Conservation (phyloP, 2,329 filamentous ascomycete species). For the Lizonia empirigonia region DNA sequence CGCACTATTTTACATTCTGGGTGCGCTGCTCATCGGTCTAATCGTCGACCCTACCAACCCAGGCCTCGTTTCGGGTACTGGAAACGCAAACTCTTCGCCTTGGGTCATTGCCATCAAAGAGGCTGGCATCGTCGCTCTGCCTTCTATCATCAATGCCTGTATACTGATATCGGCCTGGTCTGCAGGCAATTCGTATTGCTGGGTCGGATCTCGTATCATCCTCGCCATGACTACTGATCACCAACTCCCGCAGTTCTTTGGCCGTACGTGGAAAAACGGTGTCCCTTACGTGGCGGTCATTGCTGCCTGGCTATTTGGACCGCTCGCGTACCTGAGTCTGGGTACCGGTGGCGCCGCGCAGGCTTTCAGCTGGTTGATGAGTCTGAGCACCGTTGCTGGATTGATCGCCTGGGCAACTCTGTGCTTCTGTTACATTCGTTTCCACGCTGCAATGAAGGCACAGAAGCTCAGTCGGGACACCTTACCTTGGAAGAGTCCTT, state of each 20-base stretch:
- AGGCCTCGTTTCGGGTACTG: conserved; percentile 37
- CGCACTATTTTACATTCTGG: conserved; percentile 51
- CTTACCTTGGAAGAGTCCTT: conserved; percentile 69
- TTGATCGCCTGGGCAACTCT: conserved; percentile 51
- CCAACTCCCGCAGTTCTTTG: conserved; percentile 32
- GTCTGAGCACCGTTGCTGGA: conserved; percentile 71
- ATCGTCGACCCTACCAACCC: conserved; percentile 58
- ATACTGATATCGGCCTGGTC: conserved; percentile 36
- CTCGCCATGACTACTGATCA: conserved; percentile 31
- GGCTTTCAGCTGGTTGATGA: conserved; percentile 74
- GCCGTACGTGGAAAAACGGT: conserved; percentile 59
- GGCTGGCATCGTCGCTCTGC: conserved; percentile 50
- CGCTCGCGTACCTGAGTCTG: conserved; percentile 74
- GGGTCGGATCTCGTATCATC: conserved; percentile 31
- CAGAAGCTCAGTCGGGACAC: conserved; percentile 63
- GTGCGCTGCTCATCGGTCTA: conserved; percentile 61
- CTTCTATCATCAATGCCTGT: conserved; percentile 33
- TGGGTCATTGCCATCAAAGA: conserved; percentile 59
- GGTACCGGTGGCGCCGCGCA: conserved; percentile 63
- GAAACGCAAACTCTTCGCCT: conserved; percentile 53
- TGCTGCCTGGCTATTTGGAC: conserved; percentile 60
- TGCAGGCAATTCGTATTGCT: conserved; percentile 35
- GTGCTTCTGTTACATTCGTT: conserved; percentile 71
- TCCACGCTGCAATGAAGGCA: conserved; percentile 67
- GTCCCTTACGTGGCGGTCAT: conserved; percentile 72